Conservation (phyloP, 768 basidiomycete species). For the Lactarius tabidus region DNA sequence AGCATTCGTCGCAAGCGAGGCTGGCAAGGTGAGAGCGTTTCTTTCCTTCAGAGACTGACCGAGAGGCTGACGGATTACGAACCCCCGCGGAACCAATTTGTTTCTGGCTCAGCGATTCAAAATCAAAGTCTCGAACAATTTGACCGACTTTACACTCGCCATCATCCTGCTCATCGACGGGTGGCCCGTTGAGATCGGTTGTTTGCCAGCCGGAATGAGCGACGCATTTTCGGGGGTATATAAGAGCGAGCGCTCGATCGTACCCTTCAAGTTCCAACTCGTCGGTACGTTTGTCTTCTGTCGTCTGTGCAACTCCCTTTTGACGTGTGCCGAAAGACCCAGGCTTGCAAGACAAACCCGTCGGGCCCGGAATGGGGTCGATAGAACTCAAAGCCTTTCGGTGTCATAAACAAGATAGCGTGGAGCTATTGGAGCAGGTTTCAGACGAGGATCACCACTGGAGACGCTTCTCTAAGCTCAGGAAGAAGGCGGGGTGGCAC, state of each 20-base stretch:
- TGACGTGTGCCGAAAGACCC: constrained; percentile 1
- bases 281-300: neutral
- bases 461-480: constrained; percentile 1
- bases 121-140: neutral
- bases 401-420: no score
- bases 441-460: neutral
- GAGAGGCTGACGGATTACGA: neutral
- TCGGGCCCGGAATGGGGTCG: constrained; percentile 2
- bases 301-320: neutral
- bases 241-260: neutral
- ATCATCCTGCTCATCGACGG: neutral
- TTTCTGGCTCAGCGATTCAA: constrained; percentile 3
- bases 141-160: neutral
- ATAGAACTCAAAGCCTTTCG: constrained; percentile 6
- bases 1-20: constrained; percentile 11
- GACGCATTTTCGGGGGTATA: neutral
- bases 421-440: no score
- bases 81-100: neutral
- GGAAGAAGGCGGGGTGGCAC: constrained; percentile 17
- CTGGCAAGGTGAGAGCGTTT: constrained; percentile 11
- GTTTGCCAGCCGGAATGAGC: neutral
- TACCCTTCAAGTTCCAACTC: constrained; percentile 9
- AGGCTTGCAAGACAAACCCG: neutral
- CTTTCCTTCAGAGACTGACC: neutral
- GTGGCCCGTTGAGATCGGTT: neutral